phyloP scores from a whole-genome alignment of 1,139 yeast species.

The Sugiyamaella neomexicana region DNA sequence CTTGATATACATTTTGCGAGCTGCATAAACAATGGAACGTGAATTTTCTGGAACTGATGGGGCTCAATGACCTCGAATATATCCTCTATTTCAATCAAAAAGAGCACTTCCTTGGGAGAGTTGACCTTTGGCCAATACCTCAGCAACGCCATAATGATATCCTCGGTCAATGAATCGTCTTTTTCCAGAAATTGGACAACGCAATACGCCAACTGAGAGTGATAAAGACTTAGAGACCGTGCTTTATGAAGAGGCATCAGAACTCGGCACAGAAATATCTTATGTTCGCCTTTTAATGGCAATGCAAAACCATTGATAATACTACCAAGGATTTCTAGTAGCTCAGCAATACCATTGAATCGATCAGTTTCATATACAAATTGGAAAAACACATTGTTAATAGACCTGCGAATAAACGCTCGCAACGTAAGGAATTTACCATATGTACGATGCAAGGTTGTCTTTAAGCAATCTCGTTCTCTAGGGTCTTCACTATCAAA shows the following conservation, averaged over 20 bases:
- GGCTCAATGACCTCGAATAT: slow-evolving; percentile 97
- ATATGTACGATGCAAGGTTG: slow-evolving; percentile 91
- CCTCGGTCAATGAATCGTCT: slow-evolving; percentile 89
- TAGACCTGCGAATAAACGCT: slow-evolving; percentile 87
- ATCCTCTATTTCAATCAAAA: slow-evolving; percentile 92
- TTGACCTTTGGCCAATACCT: slow-evolving; percentile 98
- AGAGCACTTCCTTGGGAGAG: slow-evolving; percentile 94
- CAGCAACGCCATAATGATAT: slow-evolving; percentile 87
- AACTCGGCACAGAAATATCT: slow-evolving; percentile 83
- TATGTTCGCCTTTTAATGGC: slow-evolving; percentile 96
- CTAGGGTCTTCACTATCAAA: slow-evolving; percentile 97
- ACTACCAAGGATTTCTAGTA: slow-evolving; percentile 90
- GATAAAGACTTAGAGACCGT: slow-evolving; percentile 81
- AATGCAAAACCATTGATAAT: slow-evolving; percentile 97
- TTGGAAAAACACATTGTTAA: slow-evolving; percentile 87
- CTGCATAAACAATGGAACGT: slow-evolving; percentile 92
- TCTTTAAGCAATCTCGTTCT: slow-evolving; percentile 92
- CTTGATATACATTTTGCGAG: slow-evolving; percentile 91
- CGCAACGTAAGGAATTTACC: slow-evolving; percentile 91
- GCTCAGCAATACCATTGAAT: slow-evolving; percentile 94
- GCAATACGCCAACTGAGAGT: slow-evolving; percentile 96
- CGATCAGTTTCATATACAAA: slow-evolving; percentile 94
- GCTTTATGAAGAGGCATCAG: slow-evolving; percentile 92
- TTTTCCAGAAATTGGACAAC: slow-evolving; percentile 94
- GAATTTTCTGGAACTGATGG: slow-evolving; percentile 83